phyloP scores from a whole-genome alignment of 306 rosid genomes.

The Fragaria nilgerrensis region DNA sequence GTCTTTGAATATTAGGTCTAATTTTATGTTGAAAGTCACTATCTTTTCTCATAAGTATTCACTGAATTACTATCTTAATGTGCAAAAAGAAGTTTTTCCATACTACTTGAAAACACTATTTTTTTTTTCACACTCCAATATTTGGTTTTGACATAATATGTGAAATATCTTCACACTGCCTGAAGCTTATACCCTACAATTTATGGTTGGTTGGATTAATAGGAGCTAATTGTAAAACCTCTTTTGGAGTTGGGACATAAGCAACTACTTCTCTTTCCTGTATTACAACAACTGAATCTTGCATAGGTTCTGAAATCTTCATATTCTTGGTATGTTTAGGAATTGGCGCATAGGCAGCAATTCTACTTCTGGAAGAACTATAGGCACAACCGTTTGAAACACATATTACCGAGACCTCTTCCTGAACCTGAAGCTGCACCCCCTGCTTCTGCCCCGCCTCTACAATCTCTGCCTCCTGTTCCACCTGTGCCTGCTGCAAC shows the following conservation, averaged over 20 bases:
- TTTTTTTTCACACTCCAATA: background rate
- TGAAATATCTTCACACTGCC: background rate
- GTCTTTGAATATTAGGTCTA: background rate
- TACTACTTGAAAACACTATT: background rate
- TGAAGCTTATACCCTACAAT: background rate
- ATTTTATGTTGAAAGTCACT: background rate
- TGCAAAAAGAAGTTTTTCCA: background rate
- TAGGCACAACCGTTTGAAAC: constrained; percentile 83
- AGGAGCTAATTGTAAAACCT: background rate
- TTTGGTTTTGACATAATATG: background rate
- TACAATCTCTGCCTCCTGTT: constrained; percentile 51
- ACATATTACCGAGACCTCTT: constrained; percentile 78
- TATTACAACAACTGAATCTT: background rate
- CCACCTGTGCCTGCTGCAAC: constrained; percentile 52
- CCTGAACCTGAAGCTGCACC: constrained; percentile 65
- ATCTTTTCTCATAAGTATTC: background rate
- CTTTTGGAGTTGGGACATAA: background rate
- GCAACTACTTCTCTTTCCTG: background rate
- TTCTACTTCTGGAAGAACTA: constrained; percentile 98
- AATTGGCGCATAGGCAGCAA: constrained; percentile 92
- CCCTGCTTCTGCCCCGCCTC: constrained; percentile 50
- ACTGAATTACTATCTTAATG: background rate
- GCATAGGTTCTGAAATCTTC: background rate
- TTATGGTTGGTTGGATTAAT: background rate
- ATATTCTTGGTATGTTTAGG: constrained; percentile 41